Percentiles rank a stretch among this genome's conserved stretches.
Conservation (phyloP, 805 yeast genomes). For the Candida sithepensis region DNA sequence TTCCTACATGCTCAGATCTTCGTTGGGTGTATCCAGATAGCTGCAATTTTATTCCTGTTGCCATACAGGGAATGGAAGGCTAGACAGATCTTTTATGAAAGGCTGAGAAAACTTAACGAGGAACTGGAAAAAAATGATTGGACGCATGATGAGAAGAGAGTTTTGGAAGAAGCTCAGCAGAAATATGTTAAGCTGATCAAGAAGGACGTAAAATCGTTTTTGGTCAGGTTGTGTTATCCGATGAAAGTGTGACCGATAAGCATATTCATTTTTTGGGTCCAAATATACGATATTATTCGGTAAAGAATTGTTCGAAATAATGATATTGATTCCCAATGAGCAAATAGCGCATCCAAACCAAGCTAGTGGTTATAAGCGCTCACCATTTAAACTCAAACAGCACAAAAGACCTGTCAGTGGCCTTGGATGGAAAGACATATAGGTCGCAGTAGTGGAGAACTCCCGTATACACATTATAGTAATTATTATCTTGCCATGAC, state of each 20-base stretch:
- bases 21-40: conserved; percentile 46
- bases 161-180: background rate
- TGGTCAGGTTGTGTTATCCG: background rate
- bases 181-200: background rate
- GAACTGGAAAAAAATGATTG: background rate
- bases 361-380: no score
- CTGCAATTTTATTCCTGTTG: conserved; percentile 36
- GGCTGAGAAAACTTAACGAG: conserved; percentile 11
- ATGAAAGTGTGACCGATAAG: background rate
- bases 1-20: conserved; percentile 58
- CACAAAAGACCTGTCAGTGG: no score
- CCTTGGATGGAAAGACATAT: no score
- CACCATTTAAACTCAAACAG: no score
- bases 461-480: no score
- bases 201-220: background rate
- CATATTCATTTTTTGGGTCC: no score
- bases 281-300: no score
- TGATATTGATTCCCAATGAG: no score
- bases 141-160: background rate
- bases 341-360: no score
- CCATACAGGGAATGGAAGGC: conserved; percentile 53
- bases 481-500: no score
- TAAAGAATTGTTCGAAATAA: no score
- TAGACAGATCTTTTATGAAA: conserved; percentile 29
- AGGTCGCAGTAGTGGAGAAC: no score